These are phyloP conservation scores for Alternaria sp. DNA, from an alignment of 2,329 filamentous ascomycete genomes.

Conservation along the genomic window DNA sequence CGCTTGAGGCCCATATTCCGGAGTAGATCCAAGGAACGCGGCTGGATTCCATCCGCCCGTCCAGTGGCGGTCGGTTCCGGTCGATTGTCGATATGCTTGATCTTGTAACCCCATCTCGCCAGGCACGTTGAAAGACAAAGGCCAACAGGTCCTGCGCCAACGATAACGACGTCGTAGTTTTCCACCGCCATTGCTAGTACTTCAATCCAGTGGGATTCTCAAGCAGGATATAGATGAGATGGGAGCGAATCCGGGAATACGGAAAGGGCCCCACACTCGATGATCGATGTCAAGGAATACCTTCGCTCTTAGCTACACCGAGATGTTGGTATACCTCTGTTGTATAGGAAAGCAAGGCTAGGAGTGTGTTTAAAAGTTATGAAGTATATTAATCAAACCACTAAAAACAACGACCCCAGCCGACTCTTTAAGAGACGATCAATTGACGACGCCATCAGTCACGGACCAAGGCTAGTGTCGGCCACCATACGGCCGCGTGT, in stretches of 20 bases:
- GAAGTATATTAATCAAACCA: neutral
- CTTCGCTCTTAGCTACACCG: conserved; percentile 3
- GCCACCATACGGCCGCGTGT: conserved; percentile 10
- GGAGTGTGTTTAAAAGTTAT: neutral
- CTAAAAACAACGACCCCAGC: conserved; percentile 6
- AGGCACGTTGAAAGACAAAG: conserved; percentile 87
- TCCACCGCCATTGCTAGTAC: conserved; percentile 42
- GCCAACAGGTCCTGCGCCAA: conserved; percentile 89
- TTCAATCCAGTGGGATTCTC: neutral
- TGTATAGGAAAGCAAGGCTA: neutral
- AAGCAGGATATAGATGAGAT: neutral
- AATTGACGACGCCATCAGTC: conserved; percentile 16
- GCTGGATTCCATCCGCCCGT: conserved; percentile 90
- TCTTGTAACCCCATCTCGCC: conserved; percentile 90
- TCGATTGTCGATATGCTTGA: conserved; percentile 94
- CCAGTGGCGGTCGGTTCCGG: conserved; percentile 85
- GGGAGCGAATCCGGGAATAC: conserved; percentile 6
- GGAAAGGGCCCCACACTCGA: conserved; percentile 4
- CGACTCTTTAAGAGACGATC: conserved; percentile 19
- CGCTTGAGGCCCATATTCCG: conserved; percentile 91
- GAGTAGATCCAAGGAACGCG: conserved; percentile 83
- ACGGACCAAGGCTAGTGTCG: conserved; percentile 24
- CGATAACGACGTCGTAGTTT: conserved; percentile 76
- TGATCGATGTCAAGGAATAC: conserved; percentile 13
- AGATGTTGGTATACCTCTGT: neutral